These are phyloP conservation scores for Pilaira anomala DNA, from an alignment of 192 early-diverging fungal species.

Conservation along the genomic window DNA sequence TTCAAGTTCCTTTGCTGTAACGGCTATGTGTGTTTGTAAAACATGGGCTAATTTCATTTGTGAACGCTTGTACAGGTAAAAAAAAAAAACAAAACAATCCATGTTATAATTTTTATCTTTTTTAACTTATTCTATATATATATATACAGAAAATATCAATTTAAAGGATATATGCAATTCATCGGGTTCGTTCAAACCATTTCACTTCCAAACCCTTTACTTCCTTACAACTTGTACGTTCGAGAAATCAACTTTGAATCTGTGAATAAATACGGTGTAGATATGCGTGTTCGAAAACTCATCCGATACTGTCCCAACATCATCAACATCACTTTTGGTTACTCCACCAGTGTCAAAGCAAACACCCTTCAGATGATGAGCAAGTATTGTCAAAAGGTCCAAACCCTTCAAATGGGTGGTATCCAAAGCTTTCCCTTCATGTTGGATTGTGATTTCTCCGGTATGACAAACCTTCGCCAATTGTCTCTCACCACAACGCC, in stretches of 20 bases:
- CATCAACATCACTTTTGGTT: background rate
- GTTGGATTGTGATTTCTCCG: constrained; percentile 10
- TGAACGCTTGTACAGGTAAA: constrained; percentile 4
- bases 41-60: background rate
- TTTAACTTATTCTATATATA: background rate
- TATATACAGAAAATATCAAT: background rate
- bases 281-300: background rate
- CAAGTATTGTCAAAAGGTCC: background rate
- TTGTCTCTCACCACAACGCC: background rate
- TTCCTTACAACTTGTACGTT: background rate
- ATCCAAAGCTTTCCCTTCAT: constrained; percentile 6
- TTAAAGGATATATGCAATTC: constrained; percentile 1
- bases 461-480: background rate
- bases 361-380: background rate
- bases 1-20: background rate
- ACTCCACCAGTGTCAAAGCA: constrained; percentile 4
- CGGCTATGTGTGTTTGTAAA: constrained; percentile 1
- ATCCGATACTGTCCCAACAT: constrained; percentile 1
- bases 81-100: background rate
- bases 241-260: background rate
- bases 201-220: background rate
- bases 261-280: constrained; percentile 10
- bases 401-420: background rate
- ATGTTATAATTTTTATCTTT: background rate
- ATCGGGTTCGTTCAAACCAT: background rate